Percentiles rank a stretch among this genome's conserved stretches.
These are phyloP conservation scores for Coleophoma crateriformis DNA, from an alignment of 2,329 filamentous ascomycete species.

Conservation along the genomic window DNA sequence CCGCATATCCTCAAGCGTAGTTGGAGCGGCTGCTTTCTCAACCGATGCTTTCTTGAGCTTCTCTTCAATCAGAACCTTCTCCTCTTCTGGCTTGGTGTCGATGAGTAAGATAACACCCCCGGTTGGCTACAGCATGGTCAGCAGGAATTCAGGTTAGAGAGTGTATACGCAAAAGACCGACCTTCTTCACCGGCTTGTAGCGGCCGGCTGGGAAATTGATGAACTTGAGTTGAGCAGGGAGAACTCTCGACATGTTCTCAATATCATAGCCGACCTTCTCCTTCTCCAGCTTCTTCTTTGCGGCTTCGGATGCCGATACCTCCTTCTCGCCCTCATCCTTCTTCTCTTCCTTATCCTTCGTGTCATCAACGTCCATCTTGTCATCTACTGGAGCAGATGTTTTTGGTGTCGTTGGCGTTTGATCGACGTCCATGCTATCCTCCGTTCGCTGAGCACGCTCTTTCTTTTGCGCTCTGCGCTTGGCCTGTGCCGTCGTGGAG, in stretches of 20 bases:
- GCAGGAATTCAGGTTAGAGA: constrained; percentile 15
- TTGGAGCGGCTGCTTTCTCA: constrained; percentile 48
- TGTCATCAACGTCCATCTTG: constrained; percentile 83
- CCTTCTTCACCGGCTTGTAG: constrained; percentile 91
- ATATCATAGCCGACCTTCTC: constrained; percentile 96
- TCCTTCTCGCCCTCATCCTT: constrained; percentile 61
- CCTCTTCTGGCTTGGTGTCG: constrained; percentile 73
- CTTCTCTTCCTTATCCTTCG: constrained; percentile 46
- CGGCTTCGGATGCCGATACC: constrained; percentile 42
- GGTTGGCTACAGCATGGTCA: constrained; percentile 63
- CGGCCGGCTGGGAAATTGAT: constrained; percentile 87
- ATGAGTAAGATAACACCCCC: constrained; percentile 89
- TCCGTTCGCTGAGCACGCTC: constrained; percentile 84
- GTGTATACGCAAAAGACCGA: constrained; percentile 34
- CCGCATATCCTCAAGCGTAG: constrained; percentile 21
- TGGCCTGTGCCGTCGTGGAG: constrained; percentile 94
- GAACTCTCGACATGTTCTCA: constrained; percentile 93
- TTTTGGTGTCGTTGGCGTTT: constrained; percentile 70
- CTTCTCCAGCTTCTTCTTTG: constrained; percentile 88
- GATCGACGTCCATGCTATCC: constrained; percentile 86
- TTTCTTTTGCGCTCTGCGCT: constrained; percentile 89
- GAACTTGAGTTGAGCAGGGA: constrained; percentile 90
- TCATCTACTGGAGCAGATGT: constrained; percentile 50
- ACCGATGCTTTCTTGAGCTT: constrained; percentile 78
- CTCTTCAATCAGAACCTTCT: constrained; percentile 80